phyloP scores from a whole-genome alignment of 306 rosid genomes.

The Dicorynia guianensis region DNA sequence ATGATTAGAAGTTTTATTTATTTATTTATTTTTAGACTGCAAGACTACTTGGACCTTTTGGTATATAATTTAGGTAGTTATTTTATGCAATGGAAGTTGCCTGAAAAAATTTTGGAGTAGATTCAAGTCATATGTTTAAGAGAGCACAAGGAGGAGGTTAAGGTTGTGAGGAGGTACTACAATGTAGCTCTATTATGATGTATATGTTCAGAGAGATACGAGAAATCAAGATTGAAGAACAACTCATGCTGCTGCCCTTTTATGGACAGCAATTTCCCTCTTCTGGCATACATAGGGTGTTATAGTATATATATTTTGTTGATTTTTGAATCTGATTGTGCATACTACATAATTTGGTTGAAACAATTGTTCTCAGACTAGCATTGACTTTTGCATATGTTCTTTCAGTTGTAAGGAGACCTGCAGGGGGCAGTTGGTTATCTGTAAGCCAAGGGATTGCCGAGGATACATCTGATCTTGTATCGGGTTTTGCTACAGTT shows the following conservation, averaged over 20 bases:
- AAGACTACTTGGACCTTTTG: not conserved
- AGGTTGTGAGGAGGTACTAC: no score
- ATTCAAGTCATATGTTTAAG: no score
- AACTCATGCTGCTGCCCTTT: no score
- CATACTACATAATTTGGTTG: not conserved
- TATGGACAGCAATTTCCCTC: not conserved
- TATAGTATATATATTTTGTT: conserved; percentile 14
- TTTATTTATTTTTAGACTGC: not conserved
- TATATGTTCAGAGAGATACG: no score
- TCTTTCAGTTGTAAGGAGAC: conserved; percentile 80
- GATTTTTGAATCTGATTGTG: conserved; percentile 22
- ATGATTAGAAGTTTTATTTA: no score
- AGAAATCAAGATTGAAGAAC: no score
- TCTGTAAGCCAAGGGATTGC: conserved; percentile 95
- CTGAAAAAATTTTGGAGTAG: no score
- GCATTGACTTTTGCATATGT: conserved; percentile 37
- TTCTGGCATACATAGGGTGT: not conserved
- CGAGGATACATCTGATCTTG: conserved; percentile 94
- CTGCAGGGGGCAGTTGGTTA: conserved; percentile 85
- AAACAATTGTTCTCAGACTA: conserved; percentile 16
- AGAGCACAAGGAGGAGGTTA: no score
- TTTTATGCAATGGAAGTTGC: no score
- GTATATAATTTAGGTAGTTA: not conserved
- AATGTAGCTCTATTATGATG: no score
- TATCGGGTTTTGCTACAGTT: conserved; percentile 96